A percentile compares a stretch with the other conserved stretches of the same genome.
These are phyloP conservation scores for Rugonectria rugulosa DNA, from an alignment of 2,329 filamentous ascomycete genomes.

Conservation along the genomic window DNA sequence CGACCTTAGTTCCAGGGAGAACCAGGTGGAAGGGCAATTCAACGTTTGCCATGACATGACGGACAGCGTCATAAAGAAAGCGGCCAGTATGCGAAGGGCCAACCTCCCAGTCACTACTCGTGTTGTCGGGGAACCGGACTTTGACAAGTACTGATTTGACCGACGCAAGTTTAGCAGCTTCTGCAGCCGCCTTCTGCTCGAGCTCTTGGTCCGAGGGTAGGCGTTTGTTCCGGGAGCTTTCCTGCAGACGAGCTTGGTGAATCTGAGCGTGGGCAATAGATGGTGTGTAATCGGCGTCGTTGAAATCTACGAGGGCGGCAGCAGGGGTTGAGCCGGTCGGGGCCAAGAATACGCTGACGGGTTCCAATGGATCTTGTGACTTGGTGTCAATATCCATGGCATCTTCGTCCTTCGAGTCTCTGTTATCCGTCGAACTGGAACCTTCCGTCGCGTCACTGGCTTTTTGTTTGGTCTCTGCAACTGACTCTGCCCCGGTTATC, in stretches of 20 bases:
- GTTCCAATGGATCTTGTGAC: constrained; percentile 49
- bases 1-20: constrained; percentile 62
- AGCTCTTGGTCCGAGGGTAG: constrained; percentile 85
- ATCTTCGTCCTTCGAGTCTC: constrained; percentile 14
- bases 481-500: constrained; percentile 32
- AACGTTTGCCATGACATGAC: constrained; percentile 71
- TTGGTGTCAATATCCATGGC: constrained; percentile 34
- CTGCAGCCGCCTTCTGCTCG: constrained; percentile 71
- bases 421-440: constrained; percentile 26
- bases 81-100: constrained; percentile 72
- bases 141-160: constrained; percentile 77
- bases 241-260: constrained; percentile 73
- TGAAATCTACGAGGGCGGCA: constrained; percentile 71
- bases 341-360: constrained; percentile 79
- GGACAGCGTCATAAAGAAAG: constrained; percentile 77
- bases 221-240: constrained; percentile 73
- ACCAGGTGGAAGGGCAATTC: constrained; percentile 76
- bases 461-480: constrained; percentile 12
- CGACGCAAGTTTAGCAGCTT: constrained; percentile 69
- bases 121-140: constrained; percentile 88
- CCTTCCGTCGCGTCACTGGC: constrained; percentile 10
- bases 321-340: constrained; percentile 77
- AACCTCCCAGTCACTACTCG: constrained; percentile 76
- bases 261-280: constrained; percentile 78
- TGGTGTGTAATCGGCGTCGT: constrained; percentile 79